phyloP scores from a whole-genome alignment of 1,284 basidiomycete genomes.

The Austroboletus novae-zelandiae region DNA sequence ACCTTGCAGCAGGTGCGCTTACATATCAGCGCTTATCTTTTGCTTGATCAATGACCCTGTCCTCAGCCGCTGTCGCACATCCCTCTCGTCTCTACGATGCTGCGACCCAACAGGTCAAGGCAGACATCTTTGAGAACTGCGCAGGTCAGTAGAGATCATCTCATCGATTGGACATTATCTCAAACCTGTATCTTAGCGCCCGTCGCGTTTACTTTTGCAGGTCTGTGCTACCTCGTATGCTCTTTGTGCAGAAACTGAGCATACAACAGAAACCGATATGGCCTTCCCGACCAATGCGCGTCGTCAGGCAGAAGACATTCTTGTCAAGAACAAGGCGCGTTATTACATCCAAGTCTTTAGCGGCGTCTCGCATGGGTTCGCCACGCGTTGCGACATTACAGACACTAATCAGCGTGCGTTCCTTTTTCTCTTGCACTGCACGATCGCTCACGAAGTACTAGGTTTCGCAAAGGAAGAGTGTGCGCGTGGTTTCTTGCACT shows the following conservation, averaged over 20 bases:
- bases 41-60: too few relatives aligned
- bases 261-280: constrained; percentile 35
- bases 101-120: constrained; percentile 37
- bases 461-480: constrained; percentile 63
- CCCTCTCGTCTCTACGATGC: constrained; percentile 35
- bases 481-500: constrained; percentile 45
- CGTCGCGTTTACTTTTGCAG: constrained; percentile 51
- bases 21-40: too few relatives aligned
- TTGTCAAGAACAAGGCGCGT: constrained; percentile 24
- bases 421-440: constrained; percentile 26
- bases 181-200: constrained; percentile 39
- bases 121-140: constrained; percentile 45
- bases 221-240: constrained; percentile 29
- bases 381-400: constrained; percentile 22
- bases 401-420: constrained; percentile 31
- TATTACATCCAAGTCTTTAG: constrained; percentile 36
- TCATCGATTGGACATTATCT: neutral
- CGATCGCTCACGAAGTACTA: constrained; percentile 21
- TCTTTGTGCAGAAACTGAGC: constrained; percentile 33
- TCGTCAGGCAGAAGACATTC: constrained; percentile 32
- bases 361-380: constrained; percentile 33
- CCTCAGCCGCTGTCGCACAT: constrained; percentile 52
- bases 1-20: constrained; percentile 27
- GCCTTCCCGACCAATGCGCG: constrained; percentile 29
- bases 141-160: constrained; percentile 38